A percentile compares a stretch with the other conserved stretches of the same genome.
Evolutionary conservation across 2,329 filamentous ascomycete genomes (phyloP).

Genomic region (Cladophialophora bantiana): DNA sequence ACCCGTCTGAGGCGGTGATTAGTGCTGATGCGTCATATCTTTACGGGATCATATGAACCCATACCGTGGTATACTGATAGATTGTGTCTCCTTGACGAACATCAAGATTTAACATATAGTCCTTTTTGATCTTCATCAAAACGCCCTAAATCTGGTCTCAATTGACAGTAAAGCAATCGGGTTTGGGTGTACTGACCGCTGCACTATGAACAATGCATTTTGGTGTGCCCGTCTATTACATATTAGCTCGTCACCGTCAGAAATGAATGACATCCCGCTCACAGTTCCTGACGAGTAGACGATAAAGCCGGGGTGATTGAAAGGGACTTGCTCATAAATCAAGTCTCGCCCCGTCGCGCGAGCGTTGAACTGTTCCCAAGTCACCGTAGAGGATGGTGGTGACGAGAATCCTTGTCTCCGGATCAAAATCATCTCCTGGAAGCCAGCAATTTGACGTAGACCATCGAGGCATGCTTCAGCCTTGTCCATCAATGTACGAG

Average conservation of each 20-base stretch:
- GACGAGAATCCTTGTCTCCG: too few relatives aligned
- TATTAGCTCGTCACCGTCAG: neutral
- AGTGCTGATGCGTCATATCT: neutral
- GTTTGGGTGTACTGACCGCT: slow-evolving; percentile 34
- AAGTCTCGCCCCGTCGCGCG: slow-evolving; percentile 39
- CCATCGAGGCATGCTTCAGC: slow-evolving; percentile 63
- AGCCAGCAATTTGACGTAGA: slow-evolving; percentile 65
- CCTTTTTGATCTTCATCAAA: slow-evolving; percentile 56
- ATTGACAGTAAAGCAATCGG: neutral
- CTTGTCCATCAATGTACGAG: slow-evolving; percentile 72
- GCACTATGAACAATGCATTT: slow-evolving; percentile 82
- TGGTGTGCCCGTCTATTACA: slow-evolving; percentile 70
- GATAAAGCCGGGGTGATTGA: slow-evolving; percentile 76
- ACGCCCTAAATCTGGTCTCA: slow-evolving; percentile 16
- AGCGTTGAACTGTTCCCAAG: slow-evolving; percentile 45
- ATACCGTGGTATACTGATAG: slow-evolving; percentile 65
- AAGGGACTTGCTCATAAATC: slow-evolving; percentile 62
- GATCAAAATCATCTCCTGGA: slow-evolving; percentile 42
- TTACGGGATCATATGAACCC: neutral
- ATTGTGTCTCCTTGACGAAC: slow-evolving; percentile 51
- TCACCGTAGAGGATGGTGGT: too few relatives aligned
- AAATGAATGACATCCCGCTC: neutral
- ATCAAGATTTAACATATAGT: slow-evolving; percentile 62
- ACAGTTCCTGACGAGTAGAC: slow-evolving; percentile 76
- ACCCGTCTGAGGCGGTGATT: slow-evolving; percentile 59